Base-by-base conservation (phyloP, 495 filamentous ascomycete genomes). In the Daldinia childiae region DNA sequence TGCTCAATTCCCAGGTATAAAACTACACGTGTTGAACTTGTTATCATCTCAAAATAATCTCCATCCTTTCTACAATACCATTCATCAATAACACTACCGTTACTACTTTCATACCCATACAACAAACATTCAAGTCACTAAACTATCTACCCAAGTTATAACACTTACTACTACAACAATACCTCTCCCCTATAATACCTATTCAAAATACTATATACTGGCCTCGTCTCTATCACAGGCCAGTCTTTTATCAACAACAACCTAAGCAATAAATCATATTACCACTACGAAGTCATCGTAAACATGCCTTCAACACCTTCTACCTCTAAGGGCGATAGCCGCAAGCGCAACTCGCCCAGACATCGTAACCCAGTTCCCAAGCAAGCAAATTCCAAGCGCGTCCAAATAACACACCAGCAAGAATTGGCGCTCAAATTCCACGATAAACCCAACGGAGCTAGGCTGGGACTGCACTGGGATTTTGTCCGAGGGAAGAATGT, bases 371-470 rank as follows among this genome's bases (percentile, higher is more conserved):
- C n/a, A n/a, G n/a, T n/a, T n/a, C n/a, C n/a, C n/a, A n/a, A n/a
- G n/a, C n/a, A n/a, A n/a, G n/a, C n/a, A n/a, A n/a, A n/a, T n/a
- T n/a, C n/a, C n/a, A n/a, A n/a, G n/a, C n/a, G n/a, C n/a, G n/a
- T n/a, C n/a, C n/a, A n/a, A n/a, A n/a, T n/a, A n/a, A n/a, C n/a
- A n/a, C 12, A 54, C 12, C 24, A 30, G 4, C 5, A 29, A 9
- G n/a, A 15, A 24, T 14, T 3, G 5, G 19, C 38, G 24, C 17
- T 6, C 14, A 9, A 0, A 9, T 34, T 32, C 39, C 30, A 11
- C 9, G 1, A 58, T 27, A 24, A n/a, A n/a, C 55, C 56, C n/a
- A 52, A 66, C 32, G 64, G 64, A 12, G 7, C 64, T 26, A 39
- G 21, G 4, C 2, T 60, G 14, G 64, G 64, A 4, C 24, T 41